Conservation (phyloP, 2,329 filamentous ascomycete species). For the Fonsecaea pugnacius region DNA sequence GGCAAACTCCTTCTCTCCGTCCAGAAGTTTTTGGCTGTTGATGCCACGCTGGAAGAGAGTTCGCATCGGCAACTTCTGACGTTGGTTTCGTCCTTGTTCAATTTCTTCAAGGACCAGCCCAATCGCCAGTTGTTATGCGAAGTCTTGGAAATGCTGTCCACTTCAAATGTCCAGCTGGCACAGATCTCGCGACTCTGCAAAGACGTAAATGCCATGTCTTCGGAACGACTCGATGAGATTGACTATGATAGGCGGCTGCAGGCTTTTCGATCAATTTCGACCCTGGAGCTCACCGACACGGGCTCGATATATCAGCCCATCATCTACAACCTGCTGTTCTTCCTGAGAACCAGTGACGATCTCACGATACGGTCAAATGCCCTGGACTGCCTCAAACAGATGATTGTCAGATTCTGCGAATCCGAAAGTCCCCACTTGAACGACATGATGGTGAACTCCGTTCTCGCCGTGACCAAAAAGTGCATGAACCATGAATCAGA, state of each 20-base stretch:
- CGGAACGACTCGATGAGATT: conserved; percentile 75
- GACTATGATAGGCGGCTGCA: conserved; percentile 81
- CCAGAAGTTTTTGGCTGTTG: conserved; percentile 23
- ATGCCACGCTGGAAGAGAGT: conserved; percentile 51
- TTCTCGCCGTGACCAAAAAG: conserved; percentile 76
- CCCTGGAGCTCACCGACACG: conserved; percentile 65
- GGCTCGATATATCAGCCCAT: conserved; percentile 78
- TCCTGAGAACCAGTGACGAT: conserved; percentile 83
- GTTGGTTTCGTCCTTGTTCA: conserved; percentile 79
- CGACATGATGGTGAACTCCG: conserved; percentile 63
- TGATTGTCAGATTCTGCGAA: conserved; percentile 67
- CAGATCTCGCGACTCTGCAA: conserved; percentile 70
- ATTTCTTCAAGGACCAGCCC: conserved; percentile 81
- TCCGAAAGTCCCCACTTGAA: conserved; percentile 53
- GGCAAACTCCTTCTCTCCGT: conserved; percentile 31
- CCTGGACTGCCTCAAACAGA: conserved; percentile 76
- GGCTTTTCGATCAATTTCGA: conserved; percentile 75
- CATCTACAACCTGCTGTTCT: conserved; percentile 86
- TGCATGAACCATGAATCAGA: conserved; percentile 81
- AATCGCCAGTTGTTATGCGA: conserved; percentile 76
- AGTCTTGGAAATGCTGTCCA: conserved; percentile 72
- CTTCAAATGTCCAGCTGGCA: conserved; percentile 65
- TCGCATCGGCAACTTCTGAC: conserved; percentile 70
- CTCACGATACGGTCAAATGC: conserved; percentile 84
- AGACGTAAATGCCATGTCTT: conserved; percentile 78